Percentiles rank a stretch among this genome's conserved stretches.
phyloP scores from a whole-genome alignment of 169 alveolate species.

The Plasmodium vinckei region DNA sequence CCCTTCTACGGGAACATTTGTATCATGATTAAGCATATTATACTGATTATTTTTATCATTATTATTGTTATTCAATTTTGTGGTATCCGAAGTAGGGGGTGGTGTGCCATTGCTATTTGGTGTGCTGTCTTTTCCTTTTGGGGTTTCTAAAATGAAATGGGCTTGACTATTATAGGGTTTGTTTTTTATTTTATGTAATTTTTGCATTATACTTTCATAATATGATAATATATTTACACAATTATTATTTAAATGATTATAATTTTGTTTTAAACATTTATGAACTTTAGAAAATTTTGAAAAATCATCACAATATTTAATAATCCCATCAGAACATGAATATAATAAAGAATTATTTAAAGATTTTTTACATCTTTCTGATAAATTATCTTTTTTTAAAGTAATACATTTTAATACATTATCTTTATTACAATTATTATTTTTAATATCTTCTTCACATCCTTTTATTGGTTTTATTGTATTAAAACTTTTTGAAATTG shows the following conservation, averaged over 20 bases:
- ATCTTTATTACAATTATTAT: conserved; percentile 65
- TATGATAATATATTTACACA: conserved; percentile 59
- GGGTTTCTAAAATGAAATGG: conserved; percentile 40
- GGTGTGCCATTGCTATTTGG: not conserved
- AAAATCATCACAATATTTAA: conserved; percentile 22
- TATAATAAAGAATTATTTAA: conserved; percentile 50
- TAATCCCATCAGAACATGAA: conserved; percentile 48
- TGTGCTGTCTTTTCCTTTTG: conserved; percentile 1
- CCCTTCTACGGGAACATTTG: conserved; percentile 1
- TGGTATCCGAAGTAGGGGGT: no score
- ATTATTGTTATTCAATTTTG: not conserved
- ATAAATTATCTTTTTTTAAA: conserved; percentile 50
- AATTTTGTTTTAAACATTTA: conserved; percentile 49
- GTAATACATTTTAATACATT: conserved; percentile 50
- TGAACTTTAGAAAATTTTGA: conserved; percentile 62
- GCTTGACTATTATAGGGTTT: conserved; percentile 44
- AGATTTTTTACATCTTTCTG: conserved; percentile 49
- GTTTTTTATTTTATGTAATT: conserved; percentile 63
- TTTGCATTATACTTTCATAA: conserved; percentile 62
- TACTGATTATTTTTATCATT: not conserved
- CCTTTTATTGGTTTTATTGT: conserved; percentile 64
- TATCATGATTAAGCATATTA: conserved; percentile 11
- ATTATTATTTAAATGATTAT: conserved; percentile 30
- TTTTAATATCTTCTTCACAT: conserved; percentile 69
- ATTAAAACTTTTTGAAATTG: conserved; percentile 33